A percentile compares a stretch with the other conserved stretches of the same genome.
Conservation (phyloP, 805 yeast genomes). For the Dipodascopsis tothii region DNA sequence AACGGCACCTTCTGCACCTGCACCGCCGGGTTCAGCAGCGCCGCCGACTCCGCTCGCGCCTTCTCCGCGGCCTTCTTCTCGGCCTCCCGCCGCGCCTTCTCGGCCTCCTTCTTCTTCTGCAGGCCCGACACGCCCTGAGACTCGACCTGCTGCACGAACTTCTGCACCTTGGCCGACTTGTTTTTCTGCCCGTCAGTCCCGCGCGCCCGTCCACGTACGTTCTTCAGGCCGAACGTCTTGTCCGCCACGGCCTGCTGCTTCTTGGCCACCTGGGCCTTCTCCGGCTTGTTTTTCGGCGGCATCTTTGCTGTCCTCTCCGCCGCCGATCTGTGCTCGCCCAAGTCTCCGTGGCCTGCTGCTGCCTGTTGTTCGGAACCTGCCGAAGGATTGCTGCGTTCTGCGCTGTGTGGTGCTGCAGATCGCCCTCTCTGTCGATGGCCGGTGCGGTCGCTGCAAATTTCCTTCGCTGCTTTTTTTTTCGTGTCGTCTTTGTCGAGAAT, state of each 20-base stretch:
- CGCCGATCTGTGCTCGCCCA: too few relatives aligned
- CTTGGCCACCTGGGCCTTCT: slow-evolving; percentile 52
- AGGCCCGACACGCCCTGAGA: slow-evolving; percentile 49
- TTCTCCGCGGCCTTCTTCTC: slow-evolving; percentile 87
- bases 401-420: too few relatives aligned
- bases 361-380: too few relatives aligned
- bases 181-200: slow-evolving; percentile 44
- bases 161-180: slow-evolving; percentile 85
- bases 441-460: too few relatives aligned
- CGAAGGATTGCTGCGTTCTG: too few relatives aligned
- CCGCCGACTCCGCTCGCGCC: slow-evolving; percentile 81
- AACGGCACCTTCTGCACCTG: slow-evolving; percentile 82
- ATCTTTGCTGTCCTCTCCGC: slow-evolving; percentile 33
- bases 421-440: too few relatives aligned
- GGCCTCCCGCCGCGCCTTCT: slow-evolving; percentile 54
- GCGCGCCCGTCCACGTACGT: slow-evolving; percentile 28
- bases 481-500: too few relatives aligned
- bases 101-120: slow-evolving; percentile 65
- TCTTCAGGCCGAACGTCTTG: slow-evolving; percentile 91
- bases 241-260: slow-evolving; percentile 61
- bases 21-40: slow-evolving; percentile 57
- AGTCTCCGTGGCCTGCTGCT: too few relatives aligned
- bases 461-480: too few relatives aligned
- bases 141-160: slow-evolving; percentile 59
- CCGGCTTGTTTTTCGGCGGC: slow-evolving; percentile 73